phyloP scores from a whole-genome alignment of 208 protist genomes.

The Wallacemonas sp. region DNA sequence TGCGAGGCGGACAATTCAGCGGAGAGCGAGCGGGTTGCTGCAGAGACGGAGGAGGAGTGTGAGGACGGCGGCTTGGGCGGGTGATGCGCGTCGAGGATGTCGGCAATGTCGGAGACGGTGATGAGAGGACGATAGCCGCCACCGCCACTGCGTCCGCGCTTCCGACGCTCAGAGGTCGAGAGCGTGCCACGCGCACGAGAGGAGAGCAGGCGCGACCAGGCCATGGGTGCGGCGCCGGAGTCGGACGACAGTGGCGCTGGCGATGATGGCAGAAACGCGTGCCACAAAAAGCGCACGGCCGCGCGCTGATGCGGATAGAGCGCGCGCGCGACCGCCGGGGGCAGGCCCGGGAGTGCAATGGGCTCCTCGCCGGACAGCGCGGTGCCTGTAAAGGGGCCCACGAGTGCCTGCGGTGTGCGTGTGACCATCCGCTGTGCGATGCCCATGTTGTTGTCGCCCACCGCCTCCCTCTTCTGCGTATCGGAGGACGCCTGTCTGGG shows the following conservation, averaged over 20 bases:
- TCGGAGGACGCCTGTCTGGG: too few species aligned
- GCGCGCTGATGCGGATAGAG: constrained; percentile 5
- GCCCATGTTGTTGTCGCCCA: too few species aligned
- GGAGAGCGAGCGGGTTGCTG: background rate
- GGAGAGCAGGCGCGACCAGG: background rate
- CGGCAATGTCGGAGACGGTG: constrained; percentile 12
- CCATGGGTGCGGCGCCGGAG: background rate
- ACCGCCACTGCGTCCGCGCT: background rate
- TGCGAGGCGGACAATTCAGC: constrained; percentile 3
- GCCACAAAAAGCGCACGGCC: constrained; percentile 14
- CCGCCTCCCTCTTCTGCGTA: too few species aligned
- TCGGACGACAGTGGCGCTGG: background rate
- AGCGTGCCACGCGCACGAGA: too few species aligned
- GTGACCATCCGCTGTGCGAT: too few species aligned
- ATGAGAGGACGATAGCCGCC: constrained; percentile 6
- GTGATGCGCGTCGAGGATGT: constrained; percentile 11
- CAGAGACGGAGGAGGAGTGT: too few species aligned
- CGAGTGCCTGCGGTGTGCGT: too few species aligned
- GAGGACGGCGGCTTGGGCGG: background rate
- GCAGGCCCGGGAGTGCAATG: background rate
- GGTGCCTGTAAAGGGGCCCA: too few species aligned
- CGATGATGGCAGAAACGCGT: background rate
- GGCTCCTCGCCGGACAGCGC: too few species aligned
- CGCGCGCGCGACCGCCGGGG: background rate
- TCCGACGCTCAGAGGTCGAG: background rate